A percentile compares a stretch with the other conserved stretches of the same genome.
Conservation (phyloP, 1,284 basidiomycete genomes). For the Sutorius eximius region DNA sequence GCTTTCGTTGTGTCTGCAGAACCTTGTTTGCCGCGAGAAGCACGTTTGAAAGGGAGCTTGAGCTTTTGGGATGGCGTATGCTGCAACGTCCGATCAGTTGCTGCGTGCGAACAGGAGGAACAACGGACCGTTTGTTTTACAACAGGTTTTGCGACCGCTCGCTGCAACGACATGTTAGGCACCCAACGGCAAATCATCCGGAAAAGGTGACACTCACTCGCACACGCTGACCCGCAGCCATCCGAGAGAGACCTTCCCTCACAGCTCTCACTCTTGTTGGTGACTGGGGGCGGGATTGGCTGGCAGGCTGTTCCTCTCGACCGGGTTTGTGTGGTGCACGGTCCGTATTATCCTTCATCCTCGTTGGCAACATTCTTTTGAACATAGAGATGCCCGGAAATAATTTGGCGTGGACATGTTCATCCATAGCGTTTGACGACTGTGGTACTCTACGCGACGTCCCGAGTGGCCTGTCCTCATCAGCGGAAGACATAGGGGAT, state of each 20-base stretch:
- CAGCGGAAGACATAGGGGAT: background rate
- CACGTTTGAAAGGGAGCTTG: background rate
- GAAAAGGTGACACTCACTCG: background rate
- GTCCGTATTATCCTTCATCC: background rate
- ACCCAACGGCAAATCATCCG: background rate
- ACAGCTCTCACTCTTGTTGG: background rate
- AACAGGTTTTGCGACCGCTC: background rate
- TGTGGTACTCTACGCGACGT: background rate
- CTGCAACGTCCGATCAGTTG: background rate
- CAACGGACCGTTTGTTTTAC: background rate
- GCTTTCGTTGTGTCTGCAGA: background rate
- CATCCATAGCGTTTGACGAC: too few relatives aligned
- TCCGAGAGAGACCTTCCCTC: background rate
- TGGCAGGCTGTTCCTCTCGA: background rate
- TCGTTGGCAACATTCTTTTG: background rate
- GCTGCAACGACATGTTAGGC: background rate
- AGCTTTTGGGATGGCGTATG: background rate
- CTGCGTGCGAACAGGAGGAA: background rate
- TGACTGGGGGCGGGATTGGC: background rate
- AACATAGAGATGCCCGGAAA: background rate
- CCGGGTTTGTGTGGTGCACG: too few relatives aligned
- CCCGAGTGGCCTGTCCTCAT: background rate
- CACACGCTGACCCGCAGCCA: background rate
- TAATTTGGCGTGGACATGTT: background rate
- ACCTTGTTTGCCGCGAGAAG: background rate